A percentile compares a stretch with the other conserved stretches of the same genome.
phyloP scores from a whole-genome alignment of 1,284 basidiomycete species.

The Ganoderma leucocontextum region DNA sequence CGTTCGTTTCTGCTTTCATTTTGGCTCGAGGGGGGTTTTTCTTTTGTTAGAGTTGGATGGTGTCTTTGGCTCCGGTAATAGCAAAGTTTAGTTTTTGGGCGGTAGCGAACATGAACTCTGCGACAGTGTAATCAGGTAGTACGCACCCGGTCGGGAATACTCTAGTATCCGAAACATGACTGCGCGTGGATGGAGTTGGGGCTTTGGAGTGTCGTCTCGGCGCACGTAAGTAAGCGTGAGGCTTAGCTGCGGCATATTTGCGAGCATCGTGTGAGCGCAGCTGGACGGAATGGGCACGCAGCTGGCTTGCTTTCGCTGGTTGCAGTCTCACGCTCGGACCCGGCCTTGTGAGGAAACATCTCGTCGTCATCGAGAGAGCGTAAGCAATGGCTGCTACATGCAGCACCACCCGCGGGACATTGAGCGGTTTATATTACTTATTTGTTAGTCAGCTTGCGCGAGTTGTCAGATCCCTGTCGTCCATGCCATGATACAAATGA shows the following conservation, averaged over 20 bases:
- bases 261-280: background rate
- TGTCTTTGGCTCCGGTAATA: background rate
- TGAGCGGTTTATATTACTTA: background rate
- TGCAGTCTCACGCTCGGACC: background rate
- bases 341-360: background rate
- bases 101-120: background rate
- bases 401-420: background rate
- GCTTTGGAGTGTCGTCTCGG: background rate
- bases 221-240: background rate
- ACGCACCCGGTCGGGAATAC: background rate
- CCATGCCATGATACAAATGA: background rate
- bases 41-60: background rate
- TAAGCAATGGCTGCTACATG: background rate
- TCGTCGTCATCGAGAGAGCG: background rate
- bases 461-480: background rate
- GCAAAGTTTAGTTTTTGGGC: background rate
- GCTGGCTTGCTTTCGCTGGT: background rate
- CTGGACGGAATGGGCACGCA: background rate
- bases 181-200: background rate
- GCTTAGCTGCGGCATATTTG: background rate
- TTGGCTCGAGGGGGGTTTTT: background rate
- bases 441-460: background rate
- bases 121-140: background rate
- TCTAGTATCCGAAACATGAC: background rate
- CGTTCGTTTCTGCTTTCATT: background rate